Evolutionary conservation across 2,329 filamentous ascomycete species (phyloP).

Genomic region (Elsinoe ampelina): DNA sequence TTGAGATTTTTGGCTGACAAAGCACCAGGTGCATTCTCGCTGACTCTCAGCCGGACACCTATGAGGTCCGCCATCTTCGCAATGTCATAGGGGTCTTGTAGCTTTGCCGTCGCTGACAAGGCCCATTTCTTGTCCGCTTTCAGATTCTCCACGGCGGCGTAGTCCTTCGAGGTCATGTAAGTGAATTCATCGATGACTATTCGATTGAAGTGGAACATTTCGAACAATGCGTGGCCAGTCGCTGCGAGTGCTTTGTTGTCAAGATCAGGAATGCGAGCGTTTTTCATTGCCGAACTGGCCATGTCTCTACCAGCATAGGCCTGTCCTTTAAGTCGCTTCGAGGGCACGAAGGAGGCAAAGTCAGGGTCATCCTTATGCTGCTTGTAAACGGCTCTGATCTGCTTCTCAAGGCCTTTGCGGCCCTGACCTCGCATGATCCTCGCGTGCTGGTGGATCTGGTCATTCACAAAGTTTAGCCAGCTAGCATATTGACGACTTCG

Average conservation of each 20-base stretch:
- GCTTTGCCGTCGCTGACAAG: slow-evolving; percentile 52
- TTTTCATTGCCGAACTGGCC: neutral
- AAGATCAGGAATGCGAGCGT: neutral
- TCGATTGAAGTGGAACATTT: slow-evolving; percentile 53
- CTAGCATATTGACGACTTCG: slow-evolving; percentile 42
- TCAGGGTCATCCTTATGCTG: slow-evolving; percentile 25
- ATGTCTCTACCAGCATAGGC: neutral
- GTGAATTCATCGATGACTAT: slow-evolving; percentile 58
- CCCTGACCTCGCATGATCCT: slow-evolving; percentile 27
- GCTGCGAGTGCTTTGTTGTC: neutral
- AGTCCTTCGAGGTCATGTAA: slow-evolving; percentile 40
- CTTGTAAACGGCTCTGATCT: slow-evolving; percentile 21
- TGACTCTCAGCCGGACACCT: slow-evolving; percentile 45
- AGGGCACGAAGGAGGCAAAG: slow-evolving; percentile 27
- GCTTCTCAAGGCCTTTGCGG: slow-evolving; percentile 23
- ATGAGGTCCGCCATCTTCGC: slow-evolving; percentile 50
- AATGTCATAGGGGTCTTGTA: slow-evolving; percentile 50
- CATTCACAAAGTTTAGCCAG: slow-evolving; percentile 43
- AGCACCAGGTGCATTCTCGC: slow-evolving; percentile 39
- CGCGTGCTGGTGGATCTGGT: slow-evolving; percentile 36
- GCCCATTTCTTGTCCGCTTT: slow-evolving; percentile 49
- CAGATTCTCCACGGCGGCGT: slow-evolving; percentile 37
- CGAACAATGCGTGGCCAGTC: slow-evolving; percentile 32
- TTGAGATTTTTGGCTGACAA: slow-evolving; percentile 40
- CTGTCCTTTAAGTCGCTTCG: slow-evolving; percentile 12